Conservation (phyloP, 805 yeast species). For the Cyberlindnera samutprakarnensis region DNA sequence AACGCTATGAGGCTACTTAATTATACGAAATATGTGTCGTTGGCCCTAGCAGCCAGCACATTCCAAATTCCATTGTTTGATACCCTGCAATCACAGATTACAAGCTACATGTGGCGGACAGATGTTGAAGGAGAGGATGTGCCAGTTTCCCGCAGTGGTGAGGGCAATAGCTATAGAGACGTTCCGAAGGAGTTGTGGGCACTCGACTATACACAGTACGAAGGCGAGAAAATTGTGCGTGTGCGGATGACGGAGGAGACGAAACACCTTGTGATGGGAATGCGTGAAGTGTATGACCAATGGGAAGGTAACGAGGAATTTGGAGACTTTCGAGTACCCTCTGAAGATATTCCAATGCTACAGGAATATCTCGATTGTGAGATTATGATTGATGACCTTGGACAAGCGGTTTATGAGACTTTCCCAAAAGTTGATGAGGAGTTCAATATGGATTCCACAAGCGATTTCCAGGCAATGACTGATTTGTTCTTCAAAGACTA, state of each 20-base stretch:
- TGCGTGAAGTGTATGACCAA: conserved; percentile 20
- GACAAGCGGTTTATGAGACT: conserved; percentile 49
- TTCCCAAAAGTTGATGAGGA: conserved; percentile 28
- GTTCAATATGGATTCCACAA: conserved; percentile 4
- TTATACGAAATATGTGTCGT: too few relatives aligned
- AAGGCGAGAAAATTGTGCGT: conserved; percentile 14
- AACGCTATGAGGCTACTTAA: too few relatives aligned
- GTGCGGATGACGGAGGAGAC: conserved; percentile 4
- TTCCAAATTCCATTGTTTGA: too few relatives aligned
- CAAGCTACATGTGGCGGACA: not conserved
- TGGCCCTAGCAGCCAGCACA: too few relatives aligned
- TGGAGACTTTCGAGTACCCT: conserved; percentile 34
- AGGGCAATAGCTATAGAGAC: conserved; percentile 1
- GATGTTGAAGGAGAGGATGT: not conserved
- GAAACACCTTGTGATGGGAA: conserved; percentile 1
- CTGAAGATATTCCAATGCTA: conserved; percentile 5
- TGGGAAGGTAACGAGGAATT: conserved; percentile 47
- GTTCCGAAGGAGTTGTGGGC: conserved; percentile 10
- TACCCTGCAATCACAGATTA: conserved; percentile 5
- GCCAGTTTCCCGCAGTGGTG: not conserved
- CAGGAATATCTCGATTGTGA: conserved; percentile 7
- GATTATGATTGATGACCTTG: conserved; percentile 48
- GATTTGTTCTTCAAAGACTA: conserved; percentile 66
- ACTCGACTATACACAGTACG: conserved; percentile 16
- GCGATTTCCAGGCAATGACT: conserved; percentile 15